Conservation (phyloP, 2,329 filamentous ascomycete genomes). For the Moelleriella libera region DNA sequence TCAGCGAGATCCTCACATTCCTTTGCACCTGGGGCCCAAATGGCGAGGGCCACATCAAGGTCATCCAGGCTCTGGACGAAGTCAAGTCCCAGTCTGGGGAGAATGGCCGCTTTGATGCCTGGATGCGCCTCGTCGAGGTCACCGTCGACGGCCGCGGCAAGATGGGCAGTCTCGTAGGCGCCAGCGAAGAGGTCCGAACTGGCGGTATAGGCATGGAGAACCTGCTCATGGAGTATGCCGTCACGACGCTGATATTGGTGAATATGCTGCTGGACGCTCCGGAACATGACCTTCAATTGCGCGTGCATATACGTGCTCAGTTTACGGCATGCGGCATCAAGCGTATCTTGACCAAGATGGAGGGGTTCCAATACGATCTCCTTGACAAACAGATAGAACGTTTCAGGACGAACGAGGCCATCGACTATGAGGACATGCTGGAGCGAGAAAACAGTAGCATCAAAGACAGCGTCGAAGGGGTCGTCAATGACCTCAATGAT, state of each 20-base stretch:
- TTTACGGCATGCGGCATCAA: constrained; percentile 94
- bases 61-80: constrained; percentile 83
- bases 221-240: constrained; percentile 95
- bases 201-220: constrained; percentile 99
- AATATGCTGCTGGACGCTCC: constrained; percentile 94
- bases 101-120: constrained; percentile 91
- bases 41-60: constrained; percentile 79
- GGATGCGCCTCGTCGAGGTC: constrained; percentile 97
- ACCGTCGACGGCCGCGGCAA: constrained; percentile 94
- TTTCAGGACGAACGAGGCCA: constrained; percentile 86
- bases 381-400: constrained; percentile 97
- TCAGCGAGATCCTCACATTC: constrained; percentile 93
- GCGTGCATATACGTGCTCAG: constrained; percentile 88
- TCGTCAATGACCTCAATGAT: constrained; percentile 84
- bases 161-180: constrained; percentile 95
- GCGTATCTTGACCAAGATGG: constrained; percentile 91
- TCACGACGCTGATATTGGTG: constrained; percentile 85
- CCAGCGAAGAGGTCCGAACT: constrained; percentile 88
- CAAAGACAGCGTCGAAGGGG: constrained; percentile 73
- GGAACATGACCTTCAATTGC: constrained; percentile 74
- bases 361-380: constrained; percentile 92
- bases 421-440: constrained; percentile 95
- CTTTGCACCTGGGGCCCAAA: constrained; percentile 82
- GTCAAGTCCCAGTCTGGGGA: constrained; percentile 81
- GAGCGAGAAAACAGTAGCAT: constrained; percentile 84